These are phyloP conservation scores for Panicum virgatum DNA, from an alignment of 202 grass and related monocot genomes.

Conservation along the genomic window DNA sequence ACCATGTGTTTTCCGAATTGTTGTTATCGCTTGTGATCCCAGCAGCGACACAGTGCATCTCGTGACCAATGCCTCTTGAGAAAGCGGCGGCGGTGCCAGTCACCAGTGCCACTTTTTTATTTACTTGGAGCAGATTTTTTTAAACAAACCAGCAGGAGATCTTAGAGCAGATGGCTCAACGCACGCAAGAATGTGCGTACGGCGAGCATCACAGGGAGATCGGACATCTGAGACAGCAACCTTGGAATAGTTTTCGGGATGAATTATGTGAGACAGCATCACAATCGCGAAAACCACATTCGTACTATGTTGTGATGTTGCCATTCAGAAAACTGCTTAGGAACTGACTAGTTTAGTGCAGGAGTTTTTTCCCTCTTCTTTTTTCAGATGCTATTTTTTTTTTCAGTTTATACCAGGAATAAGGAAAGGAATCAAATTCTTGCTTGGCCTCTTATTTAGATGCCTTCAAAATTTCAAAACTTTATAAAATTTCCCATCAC, in stretches of 20 bases:
- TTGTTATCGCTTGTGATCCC: slow-evolving; percentile 10
- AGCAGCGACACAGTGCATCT: not conserved
- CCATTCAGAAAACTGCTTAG: not conserved
- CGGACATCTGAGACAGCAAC: too few species aligned
- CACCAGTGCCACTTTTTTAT: not conserved
- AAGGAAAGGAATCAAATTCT: not conserved
- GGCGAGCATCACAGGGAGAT: too few species aligned
- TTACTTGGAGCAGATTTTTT: not conserved
- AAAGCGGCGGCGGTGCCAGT: not conserved
- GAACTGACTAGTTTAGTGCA: not conserved
- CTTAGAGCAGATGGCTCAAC: too few species aligned
- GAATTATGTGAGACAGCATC: not conserved
- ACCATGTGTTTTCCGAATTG: slow-evolving; percentile 18
- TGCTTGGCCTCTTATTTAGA: too few species aligned
- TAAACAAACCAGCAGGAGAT: too few species aligned
- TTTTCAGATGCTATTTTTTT: not conserved
- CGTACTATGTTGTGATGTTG: not conserved
- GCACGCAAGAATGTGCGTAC: too few species aligned
- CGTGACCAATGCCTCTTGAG: not conserved
- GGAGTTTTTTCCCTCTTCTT: not conserved
- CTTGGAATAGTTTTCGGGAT: not conserved
- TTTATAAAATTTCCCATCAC: too few species aligned
- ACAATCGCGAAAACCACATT: slow-evolving; percentile 5
- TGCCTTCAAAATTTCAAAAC: too few species aligned
- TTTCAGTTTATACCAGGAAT: not conserved